These are phyloP conservation scores for Symbiotaphrina buchneri DNA, from an alignment of 495 filamentous ascomycete genomes.

Conservation along the genomic window DNA sequence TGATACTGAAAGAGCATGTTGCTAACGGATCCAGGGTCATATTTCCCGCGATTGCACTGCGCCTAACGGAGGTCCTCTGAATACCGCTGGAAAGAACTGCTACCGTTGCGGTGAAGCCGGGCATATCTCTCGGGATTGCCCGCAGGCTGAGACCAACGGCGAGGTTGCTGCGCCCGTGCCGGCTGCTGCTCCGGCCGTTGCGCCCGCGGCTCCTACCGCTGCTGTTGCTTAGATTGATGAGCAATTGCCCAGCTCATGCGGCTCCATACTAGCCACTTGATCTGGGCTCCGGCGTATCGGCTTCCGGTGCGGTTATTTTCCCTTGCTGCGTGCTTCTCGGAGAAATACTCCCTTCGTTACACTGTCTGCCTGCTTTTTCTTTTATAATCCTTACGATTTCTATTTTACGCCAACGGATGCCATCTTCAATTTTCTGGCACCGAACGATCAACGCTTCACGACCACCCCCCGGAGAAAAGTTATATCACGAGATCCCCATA, in stretches of 20 bases:
- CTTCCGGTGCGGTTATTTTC: not conserved
- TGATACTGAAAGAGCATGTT: not conserved
- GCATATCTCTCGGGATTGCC: conserved; percentile 91
- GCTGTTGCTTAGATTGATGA: conserved; percentile 28
- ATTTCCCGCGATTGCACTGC: conserved; percentile 96
- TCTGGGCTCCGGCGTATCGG: too few relatives aligned
- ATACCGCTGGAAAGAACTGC: conserved; percentile 93
- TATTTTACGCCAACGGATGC: conserved; percentile 7
- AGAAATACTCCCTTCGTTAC: conserved; percentile 2
- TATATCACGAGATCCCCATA: conserved; percentile 11
- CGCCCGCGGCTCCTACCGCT: conserved; percentile 21
- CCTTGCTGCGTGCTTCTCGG: too few relatives aligned
- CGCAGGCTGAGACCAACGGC: conserved; percentile 30
- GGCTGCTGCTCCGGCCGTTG: conserved; percentile 7
- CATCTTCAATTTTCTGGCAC: conserved; percentile 8
- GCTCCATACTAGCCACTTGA: too few relatives aligned
- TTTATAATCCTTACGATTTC: conserved; percentile 7
- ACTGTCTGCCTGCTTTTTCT: conserved; percentile 1
- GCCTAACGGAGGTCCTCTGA: conserved; percentile 87
- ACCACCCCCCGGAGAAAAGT: conserved; percentile 12
- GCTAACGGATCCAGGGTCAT: conserved; percentile 34
- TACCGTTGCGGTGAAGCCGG: conserved; percentile 91
- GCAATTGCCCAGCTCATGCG: too few relatives aligned
- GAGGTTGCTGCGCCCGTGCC: conserved; percentile 17
- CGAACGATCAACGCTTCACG: conserved; percentile 7